A percentile compares a stretch with the other conserved stretches of the same genome.
Evolutionary conservation across 2,329 filamentous ascomycete genomes (phyloP).

Genomic region (Pseudopyrenochaeta lycopersici): DNA sequence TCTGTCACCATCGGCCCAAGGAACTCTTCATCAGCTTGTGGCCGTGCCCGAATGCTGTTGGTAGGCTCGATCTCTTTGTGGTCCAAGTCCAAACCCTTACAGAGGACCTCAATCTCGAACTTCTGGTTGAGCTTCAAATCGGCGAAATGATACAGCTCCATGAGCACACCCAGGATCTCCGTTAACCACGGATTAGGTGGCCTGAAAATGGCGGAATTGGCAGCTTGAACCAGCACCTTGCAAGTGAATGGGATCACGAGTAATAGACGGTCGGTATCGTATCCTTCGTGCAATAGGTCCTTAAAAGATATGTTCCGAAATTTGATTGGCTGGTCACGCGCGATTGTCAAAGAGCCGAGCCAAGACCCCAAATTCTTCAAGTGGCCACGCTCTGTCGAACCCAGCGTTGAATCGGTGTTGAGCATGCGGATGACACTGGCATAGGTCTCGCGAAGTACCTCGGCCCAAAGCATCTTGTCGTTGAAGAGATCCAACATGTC

Average conservation of each 20-base stretch:
- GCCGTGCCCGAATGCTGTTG: constrained; percentile 82
- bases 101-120: constrained; percentile 98
- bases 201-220: constrained; percentile 85
- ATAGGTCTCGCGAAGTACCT: constrained; percentile 94
- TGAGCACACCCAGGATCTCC: constrained; percentile 90
- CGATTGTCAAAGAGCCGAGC: constrained; percentile 92
- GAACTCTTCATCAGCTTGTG: constrained; percentile 68
- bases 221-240: constrained; percentile 89
- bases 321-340: constrained; percentile 92
- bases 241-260: constrained; percentile 97
- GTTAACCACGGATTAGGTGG: constrained; percentile 98
- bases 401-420: constrained; percentile 87
- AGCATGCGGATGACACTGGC: constrained; percentile 85
- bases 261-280: constrained; percentile 88
- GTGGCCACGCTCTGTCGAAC: constrained; percentile 84
- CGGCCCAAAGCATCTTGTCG: constrained; percentile 80
- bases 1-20: constrained; percentile 67
- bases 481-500: constrained; percentile 86
- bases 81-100: constrained; percentile 89
- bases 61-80: constrained; percentile 91
- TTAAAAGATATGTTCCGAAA: constrained; percentile 98
- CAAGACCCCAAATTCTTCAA: constrained; percentile 93
- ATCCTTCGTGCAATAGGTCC: constrained; percentile 90
- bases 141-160: constrained; percentile 92
- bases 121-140: constrained; percentile 97